A percentile compares a stretch with the other conserved stretches of the same genome.
These are phyloP conservation scores for Daldinia grandis DNA, from an alignment of 495 filamentous ascomycete genomes.

Conservation along the genomic window DNA sequence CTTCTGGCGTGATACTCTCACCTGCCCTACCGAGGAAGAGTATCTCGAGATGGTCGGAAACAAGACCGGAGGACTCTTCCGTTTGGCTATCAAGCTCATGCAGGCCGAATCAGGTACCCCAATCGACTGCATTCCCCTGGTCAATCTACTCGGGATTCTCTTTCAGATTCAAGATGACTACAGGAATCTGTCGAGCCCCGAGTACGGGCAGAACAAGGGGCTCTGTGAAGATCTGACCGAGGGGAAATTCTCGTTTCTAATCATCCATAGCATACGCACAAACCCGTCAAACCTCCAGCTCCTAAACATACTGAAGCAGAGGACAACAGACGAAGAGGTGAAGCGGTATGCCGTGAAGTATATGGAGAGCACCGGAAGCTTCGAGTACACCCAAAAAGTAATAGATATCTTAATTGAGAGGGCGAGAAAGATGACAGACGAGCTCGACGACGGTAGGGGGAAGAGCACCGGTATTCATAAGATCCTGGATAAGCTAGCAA, in stretches of 20 bases:
- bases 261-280: constrained; percentile 92
- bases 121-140: constrained; percentile 82
- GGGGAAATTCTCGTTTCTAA: constrained; percentile 97
- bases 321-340: constrained; percentile 83
- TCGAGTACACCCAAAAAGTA: constrained; percentile 81
- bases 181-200: constrained; percentile 76
- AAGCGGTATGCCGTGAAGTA: constrained; percentile 92
- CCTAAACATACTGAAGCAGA: constrained; percentile 91
- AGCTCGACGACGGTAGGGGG: constrained; percentile 65
- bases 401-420: constrained; percentile 70
- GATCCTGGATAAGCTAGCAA: constrained; percentile 59
- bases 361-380: constrained; percentile 89
- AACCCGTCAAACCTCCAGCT: constrained; percentile 82
- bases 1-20: constrained; percentile 94
- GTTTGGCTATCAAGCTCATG: constrained; percentile 95
- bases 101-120: constrained; percentile 77
- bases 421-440: constrained; percentile 71
- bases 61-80: constrained; percentile 96
- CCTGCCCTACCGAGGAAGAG: constrained; percentile 92
- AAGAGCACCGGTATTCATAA: constrained; percentile 56
- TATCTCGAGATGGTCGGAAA: constrained; percentile 99
- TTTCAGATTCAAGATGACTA: constrained; percentile 99
- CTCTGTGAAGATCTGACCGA: constrained; percentile 97
- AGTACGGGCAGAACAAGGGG: constrained; percentile 90
- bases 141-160: constrained; percentile 89